These are phyloP conservation scores for Teratosphaeriaceae sp. DNA, from an alignment of 2,329 filamentous ascomycete species.

Conservation along the genomic window DNA sequence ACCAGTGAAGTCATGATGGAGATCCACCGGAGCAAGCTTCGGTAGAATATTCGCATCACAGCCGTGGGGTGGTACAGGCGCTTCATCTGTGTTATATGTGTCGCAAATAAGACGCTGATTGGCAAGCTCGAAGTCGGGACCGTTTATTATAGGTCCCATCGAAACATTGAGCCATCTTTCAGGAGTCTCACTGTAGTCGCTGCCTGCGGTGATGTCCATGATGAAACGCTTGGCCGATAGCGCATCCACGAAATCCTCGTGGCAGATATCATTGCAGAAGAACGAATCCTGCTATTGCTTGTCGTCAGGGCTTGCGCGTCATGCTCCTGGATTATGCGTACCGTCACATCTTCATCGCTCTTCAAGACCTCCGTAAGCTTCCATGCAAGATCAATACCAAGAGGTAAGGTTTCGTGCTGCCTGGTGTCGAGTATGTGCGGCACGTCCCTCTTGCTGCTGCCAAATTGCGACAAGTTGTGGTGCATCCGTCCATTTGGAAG, in stretches of 20 bases:
- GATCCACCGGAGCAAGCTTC: too few species aligned
- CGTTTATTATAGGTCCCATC: background rate
- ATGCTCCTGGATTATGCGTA: background rate
- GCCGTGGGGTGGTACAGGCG: background rate
- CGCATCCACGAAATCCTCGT: background rate
- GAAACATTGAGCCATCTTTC: background rate
- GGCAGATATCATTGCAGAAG: background rate
- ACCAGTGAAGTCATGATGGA: too few species aligned
- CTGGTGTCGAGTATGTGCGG: too few species aligned
- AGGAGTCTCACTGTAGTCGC: background rate
- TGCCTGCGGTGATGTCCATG: background rate
- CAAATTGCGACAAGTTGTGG: too few species aligned
- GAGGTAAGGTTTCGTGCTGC: too few species aligned
- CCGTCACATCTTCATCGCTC: too few species aligned
- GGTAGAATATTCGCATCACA: background rate
- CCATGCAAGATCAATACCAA: too few species aligned
- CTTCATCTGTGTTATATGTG: background rate
- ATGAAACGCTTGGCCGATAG: background rate
- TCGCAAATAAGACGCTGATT: background rate
- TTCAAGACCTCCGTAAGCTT: too few species aligned
- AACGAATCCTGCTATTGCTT: background rate
- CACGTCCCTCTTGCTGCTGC: too few species aligned
- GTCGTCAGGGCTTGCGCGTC: background rate
- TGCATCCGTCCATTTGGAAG: too few species aligned
- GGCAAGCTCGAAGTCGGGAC: background rate